Base-by-base conservation (phyloP, 1,284 basidiomycete species). In the Hemileia vastatrix region DNA sequence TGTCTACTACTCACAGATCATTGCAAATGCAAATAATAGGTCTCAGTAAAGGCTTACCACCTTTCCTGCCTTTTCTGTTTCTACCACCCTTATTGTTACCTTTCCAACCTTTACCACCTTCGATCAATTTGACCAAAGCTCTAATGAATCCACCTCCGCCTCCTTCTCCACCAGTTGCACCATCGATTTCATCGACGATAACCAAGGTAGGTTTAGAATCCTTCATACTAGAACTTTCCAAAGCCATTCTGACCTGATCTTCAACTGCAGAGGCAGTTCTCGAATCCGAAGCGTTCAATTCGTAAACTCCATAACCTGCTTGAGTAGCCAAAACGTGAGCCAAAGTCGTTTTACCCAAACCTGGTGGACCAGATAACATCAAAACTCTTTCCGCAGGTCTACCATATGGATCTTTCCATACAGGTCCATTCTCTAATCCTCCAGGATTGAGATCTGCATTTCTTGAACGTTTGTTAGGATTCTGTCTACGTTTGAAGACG, bases 1-100 rank as follows among this genome's bases (percentile, higher is more conserved):
- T n/a, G n/a, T n/a, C n/a, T n/a, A n/a, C n/a, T n/a, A n/a, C n/a
- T 69, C 84, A 91, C 69, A 87, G 82, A 74, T 98, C 95, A 76
- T 98, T 98, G 79, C 95, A 98, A 64, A 98, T 95, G 75, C 95
- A 98, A 52, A 98, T 94, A 70, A 98, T 94, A 1, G 94, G 95
- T 15, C 94, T 84, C 11, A 93, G 82, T 13, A 98, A 81, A 0
- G 90, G 86, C 54, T 82, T 81, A 23, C 80, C 47, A 63, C 78
- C 70, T 32, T 73, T 72, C 66, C 77, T 77, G 45, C 61, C 65
- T 70, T 86, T 78, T n/a, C n/a, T n/a, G n/a, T n/a, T n/a, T n/a
- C n/a, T n/a, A n/a, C n/a, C n/a, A n/a, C n/a, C n/a, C n/a, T n/a
- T n/a, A n/a, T n/a, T n/a, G 4, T 23, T 31, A 66, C 78, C 56